Percentiles rank a stretch among this genome's conserved stretches.
phyloP scores from a whole-genome alignment of 2,329 filamentous ascomycete species.

The Calonectria fujianensis region DNA sequence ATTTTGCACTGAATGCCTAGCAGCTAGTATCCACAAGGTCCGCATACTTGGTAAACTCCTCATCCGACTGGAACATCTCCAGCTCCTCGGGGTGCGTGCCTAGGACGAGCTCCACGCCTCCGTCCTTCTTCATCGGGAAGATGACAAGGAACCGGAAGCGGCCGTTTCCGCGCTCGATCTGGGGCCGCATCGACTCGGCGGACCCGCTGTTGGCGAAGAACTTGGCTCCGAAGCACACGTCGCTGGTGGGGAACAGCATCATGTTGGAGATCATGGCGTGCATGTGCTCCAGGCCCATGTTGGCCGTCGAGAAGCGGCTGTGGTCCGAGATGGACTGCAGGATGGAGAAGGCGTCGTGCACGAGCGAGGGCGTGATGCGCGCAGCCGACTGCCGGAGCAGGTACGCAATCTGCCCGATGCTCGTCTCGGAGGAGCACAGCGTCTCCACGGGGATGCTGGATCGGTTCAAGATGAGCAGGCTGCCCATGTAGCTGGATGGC shows the following conservation, averaged over 20 bases:
- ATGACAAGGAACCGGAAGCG: slow-evolving; percentile 54
- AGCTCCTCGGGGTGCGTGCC: slow-evolving; percentile 56
- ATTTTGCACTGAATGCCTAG: background rate
- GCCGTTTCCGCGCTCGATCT: slow-evolving; percentile 53
- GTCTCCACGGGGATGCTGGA: slow-evolving; percentile 49
- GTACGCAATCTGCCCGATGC: slow-evolving; percentile 51
- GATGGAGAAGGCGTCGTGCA: slow-evolving; percentile 56
- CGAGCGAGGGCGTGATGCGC: slow-evolving; percentile 52
- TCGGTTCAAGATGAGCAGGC: slow-evolving; percentile 53
- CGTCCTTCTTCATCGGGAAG: slow-evolving; percentile 55
- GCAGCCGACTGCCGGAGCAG: slow-evolving; percentile 52
- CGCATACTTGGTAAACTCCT: slow-evolving; percentile 55
- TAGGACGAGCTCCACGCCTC: slow-evolving; percentile 55
- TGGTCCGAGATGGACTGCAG: slow-evolving; percentile 54
- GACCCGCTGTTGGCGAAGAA: slow-evolving; percentile 53
- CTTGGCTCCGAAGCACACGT: slow-evolving; percentile 55
- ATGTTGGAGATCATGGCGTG: slow-evolving; percentile 57
- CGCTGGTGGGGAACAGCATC: slow-evolving; percentile 55
- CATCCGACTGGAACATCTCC: slow-evolving; percentile 52
- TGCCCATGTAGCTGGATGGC: slow-evolving; percentile 55
- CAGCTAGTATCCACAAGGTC: slow-evolving; percentile 41
- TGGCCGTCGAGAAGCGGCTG: slow-evolving; percentile 50
- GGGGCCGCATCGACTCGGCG: slow-evolving; percentile 55
- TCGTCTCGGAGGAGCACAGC: slow-evolving; percentile 55
- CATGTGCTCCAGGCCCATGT: slow-evolving; percentile 55